Percentiles rank a stretch among this genome's conserved stretches.
Evolutionary conservation across 2,329 filamentous ascomycete genomes (phyloP).

Genomic region (Thelonectria discophora): DNA sequence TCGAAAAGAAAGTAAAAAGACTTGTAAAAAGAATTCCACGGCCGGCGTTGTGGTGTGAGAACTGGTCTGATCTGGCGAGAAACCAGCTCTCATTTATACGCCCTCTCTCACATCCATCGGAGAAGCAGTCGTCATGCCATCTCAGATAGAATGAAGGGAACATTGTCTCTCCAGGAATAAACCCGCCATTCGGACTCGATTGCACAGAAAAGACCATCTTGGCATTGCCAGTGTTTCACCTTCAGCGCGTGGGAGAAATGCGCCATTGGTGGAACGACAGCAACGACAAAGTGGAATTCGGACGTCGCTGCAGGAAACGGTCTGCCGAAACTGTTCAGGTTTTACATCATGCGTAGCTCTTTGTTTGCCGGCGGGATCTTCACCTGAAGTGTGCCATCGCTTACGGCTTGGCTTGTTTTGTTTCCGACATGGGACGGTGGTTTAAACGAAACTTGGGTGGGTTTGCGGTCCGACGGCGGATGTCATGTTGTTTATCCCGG

Average conservation of each 20-base stretch:
- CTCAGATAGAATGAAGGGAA: constrained; percentile 24
- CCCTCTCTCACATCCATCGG: background rate
- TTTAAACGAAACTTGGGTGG: background rate
- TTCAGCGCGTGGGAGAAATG: constrained; percentile 20
- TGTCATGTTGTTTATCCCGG: too few species aligned
- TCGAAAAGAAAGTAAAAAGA: constrained; percentile 4
- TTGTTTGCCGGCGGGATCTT: background rate
- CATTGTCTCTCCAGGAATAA: constrained; percentile 5
- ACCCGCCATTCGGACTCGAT: constrained; percentile 35
- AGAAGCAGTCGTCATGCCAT: background rate
- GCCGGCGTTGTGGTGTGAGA: constrained; percentile 23
- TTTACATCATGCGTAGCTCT: background rate
- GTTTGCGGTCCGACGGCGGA: background rate
- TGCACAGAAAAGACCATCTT: constrained; percentile 13
- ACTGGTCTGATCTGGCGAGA: constrained; percentile 10
- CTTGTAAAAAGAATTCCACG: constrained; percentile 14
- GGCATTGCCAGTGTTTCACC: constrained; percentile 27
- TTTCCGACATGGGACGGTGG: background rate
- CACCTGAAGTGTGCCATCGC: background rate
- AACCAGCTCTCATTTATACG: constrained; percentile 27
- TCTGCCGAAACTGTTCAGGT: background rate
- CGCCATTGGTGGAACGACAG: constrained; percentile 32
- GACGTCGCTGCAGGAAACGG: constrained; percentile 9
- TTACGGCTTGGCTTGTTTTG: background rate
- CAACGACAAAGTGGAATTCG: constrained; percentile 25